A percentile compares a stretch with the other conserved stretches of the same genome.
Evolutionary conservation across 2,329 filamentous ascomycete species (phyloP).

Genomic region (Juglanconis juglandina): DNA sequence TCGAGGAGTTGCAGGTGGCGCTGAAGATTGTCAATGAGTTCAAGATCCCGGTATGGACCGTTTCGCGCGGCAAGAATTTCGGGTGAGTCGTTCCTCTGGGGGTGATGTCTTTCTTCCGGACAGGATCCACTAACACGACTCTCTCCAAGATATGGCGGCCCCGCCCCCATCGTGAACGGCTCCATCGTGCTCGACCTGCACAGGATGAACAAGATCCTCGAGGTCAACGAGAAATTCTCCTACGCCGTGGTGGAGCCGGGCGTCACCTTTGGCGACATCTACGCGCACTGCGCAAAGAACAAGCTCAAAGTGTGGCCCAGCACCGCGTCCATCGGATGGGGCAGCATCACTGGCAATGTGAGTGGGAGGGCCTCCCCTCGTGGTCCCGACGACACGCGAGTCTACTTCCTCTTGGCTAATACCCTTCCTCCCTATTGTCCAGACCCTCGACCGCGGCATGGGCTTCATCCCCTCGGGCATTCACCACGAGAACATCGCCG

Average conservation of each 20-base stretch:
- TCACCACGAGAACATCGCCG: constrained; percentile 34
- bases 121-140: background rate
- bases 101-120: background rate
- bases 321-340: constrained; percentile 47
- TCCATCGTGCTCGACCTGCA: constrained; percentile 44
- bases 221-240: constrained; percentile 39
- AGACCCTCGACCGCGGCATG: constrained; percentile 38
- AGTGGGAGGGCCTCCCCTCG: constrained; percentile 12
- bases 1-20: constrained; percentile 30
- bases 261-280: constrained; percentile 44
- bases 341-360: constrained; percentile 46
- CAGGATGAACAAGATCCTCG: constrained; percentile 41
- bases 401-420: constrained; percentile 19
- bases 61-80: constrained; percentile 39
- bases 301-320: constrained; percentile 44
- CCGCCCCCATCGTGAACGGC: constrained; percentile 43
- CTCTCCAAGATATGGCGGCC: constrained; percentile 42
- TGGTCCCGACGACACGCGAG: constrained; percentile 19
- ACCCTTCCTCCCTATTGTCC: constrained; percentile 25
- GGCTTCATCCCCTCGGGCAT: constrained; percentile 37
- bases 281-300: constrained; percentile 36
- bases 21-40: constrained; percentile 32
- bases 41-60: constrained; percentile 30
- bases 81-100: constrained; percentile 28
- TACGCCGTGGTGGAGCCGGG: constrained; percentile 45